Evolutionary conservation across 1,284 basidiomycete species (phyloP).

Genomic region (Ustilago esculenta): DNA sequence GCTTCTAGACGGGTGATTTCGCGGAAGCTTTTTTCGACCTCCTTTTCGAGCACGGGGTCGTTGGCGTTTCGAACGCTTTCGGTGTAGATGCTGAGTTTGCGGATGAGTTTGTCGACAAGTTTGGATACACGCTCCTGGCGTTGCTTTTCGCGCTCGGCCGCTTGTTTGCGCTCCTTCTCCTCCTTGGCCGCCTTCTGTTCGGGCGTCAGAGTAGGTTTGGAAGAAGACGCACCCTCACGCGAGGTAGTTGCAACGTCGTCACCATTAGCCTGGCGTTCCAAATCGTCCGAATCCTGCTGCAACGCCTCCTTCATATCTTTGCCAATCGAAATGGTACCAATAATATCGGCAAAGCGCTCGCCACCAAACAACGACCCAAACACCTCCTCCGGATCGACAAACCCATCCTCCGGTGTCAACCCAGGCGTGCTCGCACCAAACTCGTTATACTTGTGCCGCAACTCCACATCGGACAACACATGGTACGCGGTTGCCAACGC

Average conservation of each 20-base stretch:
- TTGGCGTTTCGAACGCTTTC: conserved; percentile 81
- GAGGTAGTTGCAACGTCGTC: conserved; percentile 5
- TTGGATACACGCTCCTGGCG: conserved; percentile 82
- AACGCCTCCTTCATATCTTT: conserved; percentile 97
- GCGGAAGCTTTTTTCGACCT: conserved; percentile 58
- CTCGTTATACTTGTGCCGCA: conserved; percentile 93
- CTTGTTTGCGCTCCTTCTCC: conserved; percentile 73
- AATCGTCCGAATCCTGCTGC: conserved; percentile 84
- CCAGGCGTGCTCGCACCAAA: conserved; percentile 69
- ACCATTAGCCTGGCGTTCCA: conserved; percentile 56
- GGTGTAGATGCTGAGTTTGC: conserved; percentile 89
- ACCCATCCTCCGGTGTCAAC: conserved; percentile 62
- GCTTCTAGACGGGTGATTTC: conserved; percentile 64
- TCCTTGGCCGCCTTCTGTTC: conserved; percentile 84
- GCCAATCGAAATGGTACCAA: conserved; percentile 83
- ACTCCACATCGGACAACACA: conserved; percentile 79
- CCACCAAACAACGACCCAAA: conserved; percentile 75
- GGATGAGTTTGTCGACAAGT: conserved; percentile 82
- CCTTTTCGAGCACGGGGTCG: conserved; percentile 75
- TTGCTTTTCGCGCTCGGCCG: conserved; percentile 82
- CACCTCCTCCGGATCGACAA: conserved; percentile 82
- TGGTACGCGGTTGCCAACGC: conserved; percentile 72
- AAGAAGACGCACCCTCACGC: neutral
- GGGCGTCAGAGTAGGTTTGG: conserved; percentile 74
- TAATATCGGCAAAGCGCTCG: conserved; percentile 82